phyloP scores from a whole-genome alignment of 192 early-diverging fungal species.

The Entrophospora sp. region DNA sequence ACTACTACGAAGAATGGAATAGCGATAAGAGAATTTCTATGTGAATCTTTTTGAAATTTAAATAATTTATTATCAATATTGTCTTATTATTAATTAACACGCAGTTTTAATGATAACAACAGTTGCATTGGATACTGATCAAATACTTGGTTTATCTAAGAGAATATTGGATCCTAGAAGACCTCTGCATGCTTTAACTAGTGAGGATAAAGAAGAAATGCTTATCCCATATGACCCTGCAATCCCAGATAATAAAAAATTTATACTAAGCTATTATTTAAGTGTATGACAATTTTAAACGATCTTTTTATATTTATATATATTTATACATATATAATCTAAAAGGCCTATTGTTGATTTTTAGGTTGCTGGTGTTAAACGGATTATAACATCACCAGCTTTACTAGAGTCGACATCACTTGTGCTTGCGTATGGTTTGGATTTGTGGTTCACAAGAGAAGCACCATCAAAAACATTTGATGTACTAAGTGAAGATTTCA shows the following conservation, averaged over 20 bases:
- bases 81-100: conserved; percentile 11
- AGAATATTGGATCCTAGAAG: conserved; percentile 80
- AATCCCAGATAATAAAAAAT: conserved; percentile 64
- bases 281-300: conserved; percentile 29
- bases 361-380: conserved; percentile 53
- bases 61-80: background rate
- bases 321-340: too few species aligned
- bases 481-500: conserved; percentile 86
- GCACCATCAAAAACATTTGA: conserved; percentile 90
- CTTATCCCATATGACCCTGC: conserved; percentile 66
- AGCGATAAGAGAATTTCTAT: conserved; percentile 76
- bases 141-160: conserved; percentile 59
- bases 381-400: conserved; percentile 67
- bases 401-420: conserved; percentile 90
- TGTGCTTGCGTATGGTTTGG: conserved; percentile 80
- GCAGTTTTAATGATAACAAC: background rate
- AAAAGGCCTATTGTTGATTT: too few species aligned
- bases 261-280: conserved; percentile 68
- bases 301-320: background rate
- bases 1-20: conserved; percentile 82
- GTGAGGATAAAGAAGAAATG: conserved; percentile 83
- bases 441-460: conserved; percentile 78
- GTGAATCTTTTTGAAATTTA: conserved; percentile 23
- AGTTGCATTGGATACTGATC: conserved; percentile 49
- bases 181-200: conserved; percentile 51